Percentiles rank a stretch among this genome's conserved stretches.
phyloP scores from a whole-genome alignment of 805 yeast genomes.

The Candida khao-thaluensis region DNA sequence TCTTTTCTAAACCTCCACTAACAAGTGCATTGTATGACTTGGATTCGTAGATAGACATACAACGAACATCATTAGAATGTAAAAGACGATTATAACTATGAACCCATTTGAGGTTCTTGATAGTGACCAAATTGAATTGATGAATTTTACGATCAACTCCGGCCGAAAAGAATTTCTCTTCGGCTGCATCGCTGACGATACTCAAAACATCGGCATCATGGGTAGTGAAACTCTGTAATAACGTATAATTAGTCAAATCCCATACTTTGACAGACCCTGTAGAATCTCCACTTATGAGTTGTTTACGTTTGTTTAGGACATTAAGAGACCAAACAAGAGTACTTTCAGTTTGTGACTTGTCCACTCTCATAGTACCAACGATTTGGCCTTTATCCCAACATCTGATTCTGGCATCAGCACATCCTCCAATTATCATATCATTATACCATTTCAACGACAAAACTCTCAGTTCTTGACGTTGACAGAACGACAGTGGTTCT shows the following conservation, averaged over 20 bases:
- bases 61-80: constrained; percentile 84
- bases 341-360: constrained; percentile 78
- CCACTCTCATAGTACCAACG: constrained; percentile 86
- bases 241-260: constrained; percentile 76
- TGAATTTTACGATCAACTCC: constrained; percentile 93
- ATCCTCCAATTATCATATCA: constrained; percentile 80
- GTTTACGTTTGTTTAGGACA: constrained; percentile 60
- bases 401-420: constrained; percentile 90
- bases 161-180: constrained; percentile 73
- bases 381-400: constrained; percentile 79
- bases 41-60: constrained; percentile 69
- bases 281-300: constrained; percentile 93
- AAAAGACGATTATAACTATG: constrained; percentile 71
- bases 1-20: constrained; percentile 82
- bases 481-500: constrained; percentile 73
- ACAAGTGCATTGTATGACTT: constrained; percentile 66
- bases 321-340: constrained; percentile 88
- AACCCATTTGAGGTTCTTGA: constrained; percentile 60
- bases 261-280: constrained; percentile 92
- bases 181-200: constrained; percentile 57
- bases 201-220: constrained; percentile 92
- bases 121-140: constrained; percentile 54
- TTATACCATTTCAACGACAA: constrained; percentile 75
- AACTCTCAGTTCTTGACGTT: constrained; percentile 81
- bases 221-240: constrained; percentile 74